Evolutionary conservation across 2,329 filamentous ascomycete species (phyloP).

Genomic region (Endoconidiophora polonica): DNA sequence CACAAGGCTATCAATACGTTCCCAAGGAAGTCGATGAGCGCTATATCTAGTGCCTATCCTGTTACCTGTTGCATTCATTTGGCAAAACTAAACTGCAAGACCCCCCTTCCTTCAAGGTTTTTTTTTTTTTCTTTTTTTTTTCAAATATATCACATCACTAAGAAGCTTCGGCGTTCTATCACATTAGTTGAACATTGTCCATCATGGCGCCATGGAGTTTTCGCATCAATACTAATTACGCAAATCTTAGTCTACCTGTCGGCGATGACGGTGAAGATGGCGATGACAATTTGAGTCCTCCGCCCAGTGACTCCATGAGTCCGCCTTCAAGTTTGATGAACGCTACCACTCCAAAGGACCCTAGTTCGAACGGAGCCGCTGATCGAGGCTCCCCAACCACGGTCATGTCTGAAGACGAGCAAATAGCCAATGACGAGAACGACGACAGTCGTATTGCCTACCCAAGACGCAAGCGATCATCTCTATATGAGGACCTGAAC

Average conservation of each 20-base stretch:
- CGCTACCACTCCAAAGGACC: constrained; percentile 29
- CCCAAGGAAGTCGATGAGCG: no score
- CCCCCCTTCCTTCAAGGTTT: no score
- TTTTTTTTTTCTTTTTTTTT: no score
- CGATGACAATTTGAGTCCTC: constrained; percentile 24
- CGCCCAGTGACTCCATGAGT: constrained; percentile 23
- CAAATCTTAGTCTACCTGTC: constrained; percentile 13
- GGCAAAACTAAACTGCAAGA: no score
- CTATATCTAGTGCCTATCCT: no score
- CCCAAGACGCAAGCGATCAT: constrained; percentile 8
- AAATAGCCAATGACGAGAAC: constrained; percentile 13
- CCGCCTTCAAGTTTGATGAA: constrained; percentile 24
- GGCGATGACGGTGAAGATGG: constrained; percentile 21
- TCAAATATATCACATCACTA: no score
- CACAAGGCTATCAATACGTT: no score
- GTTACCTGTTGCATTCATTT: no score
- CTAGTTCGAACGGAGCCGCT: constrained; percentile 31
- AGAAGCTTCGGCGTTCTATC: no score
- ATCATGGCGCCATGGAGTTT: no score
- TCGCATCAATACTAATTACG: constrained; percentile 8
- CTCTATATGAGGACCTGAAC: neutral
- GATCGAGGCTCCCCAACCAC: constrained; percentile 22
- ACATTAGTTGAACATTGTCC: no score
- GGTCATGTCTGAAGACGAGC: constrained; percentile 22
- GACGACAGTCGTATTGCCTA: neutral